Conservation (phyloP, 306 rosid species). For the Dryas drummondii region DNA sequence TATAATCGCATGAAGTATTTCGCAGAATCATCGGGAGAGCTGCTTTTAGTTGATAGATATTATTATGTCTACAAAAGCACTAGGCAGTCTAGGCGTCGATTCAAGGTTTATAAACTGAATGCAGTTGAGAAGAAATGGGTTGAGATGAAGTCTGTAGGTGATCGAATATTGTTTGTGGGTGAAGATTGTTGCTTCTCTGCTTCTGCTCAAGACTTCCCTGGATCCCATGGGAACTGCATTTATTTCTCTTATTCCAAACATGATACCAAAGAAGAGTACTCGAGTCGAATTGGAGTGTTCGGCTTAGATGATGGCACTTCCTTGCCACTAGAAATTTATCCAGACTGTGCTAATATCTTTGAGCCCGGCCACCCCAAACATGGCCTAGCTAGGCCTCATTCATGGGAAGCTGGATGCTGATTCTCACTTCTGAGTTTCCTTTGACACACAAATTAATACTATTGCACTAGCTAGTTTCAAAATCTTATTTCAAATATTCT, state of each 20-base stretch:
- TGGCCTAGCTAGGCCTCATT: too few species aligned
- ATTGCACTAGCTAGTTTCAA: too few species aligned
- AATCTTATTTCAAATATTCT: too few species aligned
- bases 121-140: neutral
- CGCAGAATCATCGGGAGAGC: neutral
- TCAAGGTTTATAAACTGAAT: conserved; percentile 1
- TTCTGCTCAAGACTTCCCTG: conserved; percentile 25
- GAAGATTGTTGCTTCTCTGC: conserved; percentile 27
- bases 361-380: too few species aligned
- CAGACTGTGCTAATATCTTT: neutral
- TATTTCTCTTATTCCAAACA: neutral
- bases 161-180: conserved; percentile 23
- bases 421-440: too few species aligned
- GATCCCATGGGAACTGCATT: conserved; percentile 32
- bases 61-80: too few species aligned
- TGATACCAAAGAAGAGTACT: too few species aligned
- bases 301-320: neutral
- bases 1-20: neutral
- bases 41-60: neutral
- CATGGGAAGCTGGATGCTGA: too few species aligned
- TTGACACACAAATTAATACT: too few species aligned
- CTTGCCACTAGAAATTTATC: neutral
- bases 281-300: neutral
- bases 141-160: conserved; percentile 29
- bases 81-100: too few species aligned